Evolutionary conservation across 306 rosid genomes (phyloP).

Genomic region (Prinsepia uniflora): DNA sequence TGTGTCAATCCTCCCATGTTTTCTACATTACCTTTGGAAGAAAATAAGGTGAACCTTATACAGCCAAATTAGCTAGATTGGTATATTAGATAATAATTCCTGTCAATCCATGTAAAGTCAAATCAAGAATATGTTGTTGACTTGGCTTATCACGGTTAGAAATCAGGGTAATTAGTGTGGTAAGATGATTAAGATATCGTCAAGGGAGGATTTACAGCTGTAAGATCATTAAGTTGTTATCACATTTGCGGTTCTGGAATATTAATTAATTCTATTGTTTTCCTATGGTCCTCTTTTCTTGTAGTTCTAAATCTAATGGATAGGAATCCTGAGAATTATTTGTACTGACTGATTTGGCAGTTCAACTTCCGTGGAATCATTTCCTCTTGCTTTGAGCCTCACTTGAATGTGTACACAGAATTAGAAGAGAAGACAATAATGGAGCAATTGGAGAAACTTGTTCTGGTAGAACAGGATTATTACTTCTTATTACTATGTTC

Average conservation of each 20-base stretch:
- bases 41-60: conserved; percentile 16
- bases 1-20: conserved; percentile 5
- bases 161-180: neutral
- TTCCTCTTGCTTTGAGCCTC: conserved; percentile 99
- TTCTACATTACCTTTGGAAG: conserved; percentile 13
- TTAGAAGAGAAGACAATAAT: conserved; percentile 94
- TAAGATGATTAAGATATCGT: neutral
- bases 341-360: conserved; percentile 58
- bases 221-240: no score
- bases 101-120: neutral
- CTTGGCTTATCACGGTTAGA: conserved; percentile 1
- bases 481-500: conserved; percentile 13
- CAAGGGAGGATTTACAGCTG: no score
- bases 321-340: conserved; percentile 27
- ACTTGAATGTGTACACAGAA: conserved; percentile 82
- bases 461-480: conserved; percentile 65
- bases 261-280: neutral
- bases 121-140: neutral
- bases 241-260: no score
- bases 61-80: neutral
- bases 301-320: conserved; percentile 9
- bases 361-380: conserved; percentile 97
- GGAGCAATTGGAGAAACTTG: conserved; percentile 95
- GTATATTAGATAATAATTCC: neutral
- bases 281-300: conserved; percentile 2